These are phyloP conservation scores for Corylus heterophylla DNA, from an alignment of 306 rosid genomes.

Conservation along the genomic window DNA sequence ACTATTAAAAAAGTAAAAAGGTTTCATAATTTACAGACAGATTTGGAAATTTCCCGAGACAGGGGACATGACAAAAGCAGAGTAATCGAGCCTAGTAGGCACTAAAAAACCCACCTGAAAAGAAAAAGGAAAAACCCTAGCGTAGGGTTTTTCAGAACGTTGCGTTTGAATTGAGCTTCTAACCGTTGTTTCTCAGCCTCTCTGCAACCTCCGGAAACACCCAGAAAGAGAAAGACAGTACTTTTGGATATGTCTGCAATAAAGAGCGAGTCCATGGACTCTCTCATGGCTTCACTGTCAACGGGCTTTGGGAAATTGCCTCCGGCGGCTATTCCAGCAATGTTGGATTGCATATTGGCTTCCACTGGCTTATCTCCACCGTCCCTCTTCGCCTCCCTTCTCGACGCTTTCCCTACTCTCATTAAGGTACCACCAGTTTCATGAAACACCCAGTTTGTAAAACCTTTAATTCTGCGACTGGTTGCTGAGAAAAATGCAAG, in stretches of 20 bases:
- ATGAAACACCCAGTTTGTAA: conserved; percentile 6
- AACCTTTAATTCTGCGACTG: neutral
- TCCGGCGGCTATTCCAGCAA: conserved; percentile 64
- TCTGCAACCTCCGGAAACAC: neutral
- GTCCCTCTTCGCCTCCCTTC: conserved; percentile 59
- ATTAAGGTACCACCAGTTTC: conserved; percentile 47
- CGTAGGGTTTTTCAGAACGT: neutral
- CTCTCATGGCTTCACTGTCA: conserved; percentile 51
- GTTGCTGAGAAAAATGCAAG: conserved; percentile 10
- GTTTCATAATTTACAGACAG: too few relatives aligned
- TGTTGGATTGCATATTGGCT: conserved; percentile 68
- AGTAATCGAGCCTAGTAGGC: neutral
- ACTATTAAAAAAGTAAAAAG: too few relatives aligned
- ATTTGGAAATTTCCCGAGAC: neutral
- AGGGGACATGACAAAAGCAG: too few relatives aligned
- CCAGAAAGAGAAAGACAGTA: neutral
- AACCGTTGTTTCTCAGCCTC: neutral
- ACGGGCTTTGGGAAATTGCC: conserved; percentile 65
- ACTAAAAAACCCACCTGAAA: neutral
- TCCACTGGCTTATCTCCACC: conserved; percentile 64
- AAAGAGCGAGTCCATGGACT: conserved; percentile 39
- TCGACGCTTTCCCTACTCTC: conserved; percentile 46
- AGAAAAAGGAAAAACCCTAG: neutral
- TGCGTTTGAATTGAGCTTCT: neutral
- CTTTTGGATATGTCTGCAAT: conserved; percentile 33